phyloP scores from a whole-genome alignment of 441 rosid species.

The Bruguiera hainesii region DNA sequence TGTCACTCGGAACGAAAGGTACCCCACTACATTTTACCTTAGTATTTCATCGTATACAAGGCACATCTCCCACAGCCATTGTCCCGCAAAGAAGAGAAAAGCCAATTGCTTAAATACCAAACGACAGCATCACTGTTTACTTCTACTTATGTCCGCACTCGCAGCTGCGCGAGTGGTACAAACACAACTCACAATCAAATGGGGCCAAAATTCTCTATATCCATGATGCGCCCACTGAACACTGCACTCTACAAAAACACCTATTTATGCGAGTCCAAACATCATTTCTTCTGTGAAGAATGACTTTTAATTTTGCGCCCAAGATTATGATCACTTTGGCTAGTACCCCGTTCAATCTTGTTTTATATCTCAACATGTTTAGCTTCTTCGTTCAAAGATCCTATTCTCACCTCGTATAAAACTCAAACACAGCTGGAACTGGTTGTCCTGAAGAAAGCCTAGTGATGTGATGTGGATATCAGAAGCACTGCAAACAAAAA shows the following conservation, averaged over 20 bases:
- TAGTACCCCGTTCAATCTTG: constrained; percentile 8
- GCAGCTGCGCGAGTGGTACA: constrained; percentile 8
- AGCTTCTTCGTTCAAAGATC: constrained; percentile 5
- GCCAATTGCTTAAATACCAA: too few relatives aligned
- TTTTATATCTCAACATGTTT: constrained; percentile 1
- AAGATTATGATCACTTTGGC: neutral
- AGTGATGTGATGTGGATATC: constrained; percentile 46
- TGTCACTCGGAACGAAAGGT: too few relatives aligned
- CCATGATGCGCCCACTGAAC: constrained; percentile 6
- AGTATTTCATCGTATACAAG: too few relatives aligned
- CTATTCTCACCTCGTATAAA: constrained; percentile 38
- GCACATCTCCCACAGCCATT: too few relatives aligned
- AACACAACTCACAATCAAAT: neutral
- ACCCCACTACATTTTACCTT: too few relatives aligned
- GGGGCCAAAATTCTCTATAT: constrained; percentile 7
- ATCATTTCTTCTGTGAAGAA: neutral
- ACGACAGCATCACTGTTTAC: too few relatives aligned
- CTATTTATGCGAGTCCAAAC: neutral
- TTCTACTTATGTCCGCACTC: neutral
- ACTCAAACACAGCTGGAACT: constrained; percentile 30
- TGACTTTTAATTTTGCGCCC: constrained; percentile 14
- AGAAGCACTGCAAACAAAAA: constrained; percentile 53
- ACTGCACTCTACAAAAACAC: constrained; percentile 9
- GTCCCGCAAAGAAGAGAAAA: too few relatives aligned
- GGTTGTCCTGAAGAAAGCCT: constrained; percentile 40